A percentile compares a stretch with the other conserved stretches of the same genome.
These are phyloP conservation scores for Dactylorhiza incarnata DNA, from an alignment of 106 monocot genomes.

Conservation along the genomic window DNA sequence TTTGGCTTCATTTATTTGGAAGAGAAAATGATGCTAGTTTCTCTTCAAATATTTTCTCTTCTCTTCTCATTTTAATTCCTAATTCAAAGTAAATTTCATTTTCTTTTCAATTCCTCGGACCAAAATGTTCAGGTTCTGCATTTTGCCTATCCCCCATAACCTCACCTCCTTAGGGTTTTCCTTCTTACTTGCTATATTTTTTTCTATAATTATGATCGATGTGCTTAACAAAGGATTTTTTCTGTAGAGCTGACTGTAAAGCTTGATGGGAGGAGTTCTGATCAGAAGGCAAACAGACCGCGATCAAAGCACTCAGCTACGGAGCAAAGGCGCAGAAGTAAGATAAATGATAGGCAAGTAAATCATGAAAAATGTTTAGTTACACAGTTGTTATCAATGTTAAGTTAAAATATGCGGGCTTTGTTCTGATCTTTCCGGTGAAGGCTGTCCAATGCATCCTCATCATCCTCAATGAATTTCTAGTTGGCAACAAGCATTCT, in stretches of 20 bases:
- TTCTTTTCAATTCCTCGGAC: not conserved
- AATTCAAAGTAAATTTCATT: not conserved
- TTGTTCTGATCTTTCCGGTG: not conserved
- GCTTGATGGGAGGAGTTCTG: constrained; percentile 15
- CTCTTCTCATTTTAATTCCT: not conserved
- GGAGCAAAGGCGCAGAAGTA: constrained; percentile 73
- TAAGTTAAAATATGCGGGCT: not conserved
- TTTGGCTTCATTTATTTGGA: not conserved
- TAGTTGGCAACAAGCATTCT: not conserved
- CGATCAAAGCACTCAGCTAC: constrained; percentile 83
- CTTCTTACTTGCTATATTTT: not conserved
- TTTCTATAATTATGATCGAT: not conserved
- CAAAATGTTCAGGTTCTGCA: not conserved
- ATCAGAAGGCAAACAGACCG: constrained; percentile 41
- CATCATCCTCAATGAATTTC: not conserved
- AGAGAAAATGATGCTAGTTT: not conserved
- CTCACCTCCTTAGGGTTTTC: not conserved
- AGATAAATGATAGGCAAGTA: constrained; percentile 67
- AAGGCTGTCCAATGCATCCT: not conserved
- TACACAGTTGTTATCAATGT: not conserved
- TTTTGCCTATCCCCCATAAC: not conserved
- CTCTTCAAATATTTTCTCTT: not conserved
- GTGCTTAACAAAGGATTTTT: not conserved
- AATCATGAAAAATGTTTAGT: not conserved
- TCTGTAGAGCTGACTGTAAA: constrained; percentile 20